Percentiles rank a stretch among this genome's conserved stretches.
These are phyloP conservation scores for Hypoxylon rubiginosum DNA, from an alignment of 2,329 filamentous ascomycete genomes.

Conservation along the genomic window DNA sequence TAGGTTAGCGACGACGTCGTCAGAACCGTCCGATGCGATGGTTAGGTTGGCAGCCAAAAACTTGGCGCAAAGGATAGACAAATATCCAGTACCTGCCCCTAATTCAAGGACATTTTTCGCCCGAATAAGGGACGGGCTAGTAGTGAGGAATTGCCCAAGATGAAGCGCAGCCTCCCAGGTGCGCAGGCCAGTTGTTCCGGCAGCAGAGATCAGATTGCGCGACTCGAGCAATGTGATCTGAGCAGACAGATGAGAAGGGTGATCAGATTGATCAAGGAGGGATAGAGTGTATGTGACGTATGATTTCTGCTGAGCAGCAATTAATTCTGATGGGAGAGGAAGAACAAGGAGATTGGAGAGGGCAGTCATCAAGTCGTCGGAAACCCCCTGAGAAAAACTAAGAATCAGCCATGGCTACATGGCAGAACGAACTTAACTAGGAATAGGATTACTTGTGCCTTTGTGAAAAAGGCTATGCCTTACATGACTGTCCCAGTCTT, in stretches of 20 bases:
- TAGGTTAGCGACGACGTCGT: constrained; percentile 76
- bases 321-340: constrained; percentile 73
- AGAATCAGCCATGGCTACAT: constrained; percentile 43
- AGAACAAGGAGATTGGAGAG: constrained; percentile 75
- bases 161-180: constrained; percentile 87
- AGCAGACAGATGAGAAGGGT: constrained; percentile 21
- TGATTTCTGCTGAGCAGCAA: constrained; percentile 77
- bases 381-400: constrained; percentile 75
- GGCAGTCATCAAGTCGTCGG: constrained; percentile 80
- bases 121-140: constrained; percentile 59
- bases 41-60: constrained; percentile 71
- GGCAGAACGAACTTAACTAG: constrained; percentile 33
- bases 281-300: constrained; percentile 79
- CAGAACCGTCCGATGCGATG: constrained; percentile 80
- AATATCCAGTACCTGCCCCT: constrained; percentile 81
- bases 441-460: constrained; percentile 9
- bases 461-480: constrained; percentile 54
- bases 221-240: constrained; percentile 77
- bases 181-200: constrained; percentile 80
- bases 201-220: constrained; percentile 75
- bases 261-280: constrained; percentile 41
- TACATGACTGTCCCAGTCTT: constrained; percentile 91
- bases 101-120: constrained; percentile 76
- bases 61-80: constrained; percentile 80
- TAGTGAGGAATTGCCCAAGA: constrained; percentile 75